Evolutionary conservation across 495 filamentous ascomycete genomes (phyloP), one percentile per base, ranked within the genome.

Genomic region (Penicillium silybi): DNA sequence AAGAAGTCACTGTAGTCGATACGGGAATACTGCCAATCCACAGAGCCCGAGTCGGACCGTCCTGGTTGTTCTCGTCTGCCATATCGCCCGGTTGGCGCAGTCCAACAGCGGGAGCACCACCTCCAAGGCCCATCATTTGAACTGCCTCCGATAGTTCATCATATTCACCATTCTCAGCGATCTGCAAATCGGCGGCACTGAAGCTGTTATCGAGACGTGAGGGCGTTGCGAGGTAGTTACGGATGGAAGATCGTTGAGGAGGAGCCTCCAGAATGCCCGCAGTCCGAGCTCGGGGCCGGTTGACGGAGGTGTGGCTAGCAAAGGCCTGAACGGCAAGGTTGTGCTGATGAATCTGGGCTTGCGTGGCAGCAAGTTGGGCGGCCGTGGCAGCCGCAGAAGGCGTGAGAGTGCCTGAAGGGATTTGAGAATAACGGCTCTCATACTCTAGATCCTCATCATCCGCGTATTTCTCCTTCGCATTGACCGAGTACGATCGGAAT

Each of bases 1-100:
- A 68, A 2, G 93, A 96, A 15, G 90, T 92, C 22, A 90, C 88
- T 0, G 93, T 98, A 5, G 93, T 97, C 7, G 93, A 98, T 9
- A 92, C 86, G n/a, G 93, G 93, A 47, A 97, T 96, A 63, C 90
- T 96, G 46, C 93, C 93, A 51, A 98, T 90, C 93, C 93, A 98
- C 39, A 98, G 70, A 35, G 93, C 90, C 52, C 91, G 84, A 16
- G 93, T 97, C 16, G 95, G 92, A 13, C 86, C 89, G 65, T 97
- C 93, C 53, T 93, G 78, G 55, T 83, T 89, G 56, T 81, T 79
- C 51, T 95, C 90, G 46, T 95, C 88, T 7, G 53, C 55, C 37
- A 67, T 56, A 41, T 80, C 77, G 15, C 61, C 63, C 9, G 64
- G 56, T 35, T 64, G 48, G 15, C 75, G 64, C 51, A 72, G 59